Conservation (phyloP, 2,329 filamentous ascomycete genomes). For the Penicillium sp. region DNA sequence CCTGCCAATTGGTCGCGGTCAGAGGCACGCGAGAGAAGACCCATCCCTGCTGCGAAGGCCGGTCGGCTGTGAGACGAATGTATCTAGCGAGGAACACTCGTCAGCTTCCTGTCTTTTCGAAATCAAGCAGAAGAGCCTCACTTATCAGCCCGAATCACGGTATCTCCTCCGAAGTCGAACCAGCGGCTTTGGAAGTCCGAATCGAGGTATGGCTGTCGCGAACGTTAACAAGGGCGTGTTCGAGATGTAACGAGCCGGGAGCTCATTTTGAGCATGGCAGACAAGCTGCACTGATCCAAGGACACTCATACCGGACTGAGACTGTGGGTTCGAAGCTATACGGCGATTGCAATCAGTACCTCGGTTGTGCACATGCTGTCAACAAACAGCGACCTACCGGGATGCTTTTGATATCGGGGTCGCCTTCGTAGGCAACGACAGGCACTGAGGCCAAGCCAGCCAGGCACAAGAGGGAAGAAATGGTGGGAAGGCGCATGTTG, state of each 20-base stretch:
- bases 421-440: slow-evolving; percentile 46
- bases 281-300: not conserved
- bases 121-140: slow-evolving; percentile 21
- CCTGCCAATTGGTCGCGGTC: slow-evolving; percentile 97
- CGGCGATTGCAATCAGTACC: slow-evolving; percentile 14
- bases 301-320: slow-evolving; percentile 66
- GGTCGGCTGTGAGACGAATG: slow-evolving; percentile 86
- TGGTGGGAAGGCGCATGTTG: slow-evolving; percentile 34
- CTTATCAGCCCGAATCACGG: slow-evolving; percentile 72
- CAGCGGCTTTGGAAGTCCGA: slow-evolving; percentile 97
- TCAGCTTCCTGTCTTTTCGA: not conserved
- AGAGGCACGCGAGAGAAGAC: slow-evolving; percentile 90
- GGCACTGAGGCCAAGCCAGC: slow-evolving; percentile 34
- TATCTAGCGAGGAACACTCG: slow-evolving; percentile 57
- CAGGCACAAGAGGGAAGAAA: slow-evolving; percentile 37
- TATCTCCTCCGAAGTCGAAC: slow-evolving; percentile 98
- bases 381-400: slow-evolving; percentile 50
- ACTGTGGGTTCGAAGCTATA: slow-evolving; percentile 81
- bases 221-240: slow-evolving; percentile 16
- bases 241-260: not conserved
- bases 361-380: slow-evolving; percentile 2
- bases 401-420: slow-evolving; percentile 62
- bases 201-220: slow-evolving; percentile 82
- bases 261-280: slow-evolving; percentile 3
- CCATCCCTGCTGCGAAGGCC: slow-evolving; percentile 87